Evolutionary conservation across 2,329 filamentous ascomycete genomes (phyloP), one percentile per base, ranked within the genome.

Genomic region (Bipolaris oryzae): DNA sequence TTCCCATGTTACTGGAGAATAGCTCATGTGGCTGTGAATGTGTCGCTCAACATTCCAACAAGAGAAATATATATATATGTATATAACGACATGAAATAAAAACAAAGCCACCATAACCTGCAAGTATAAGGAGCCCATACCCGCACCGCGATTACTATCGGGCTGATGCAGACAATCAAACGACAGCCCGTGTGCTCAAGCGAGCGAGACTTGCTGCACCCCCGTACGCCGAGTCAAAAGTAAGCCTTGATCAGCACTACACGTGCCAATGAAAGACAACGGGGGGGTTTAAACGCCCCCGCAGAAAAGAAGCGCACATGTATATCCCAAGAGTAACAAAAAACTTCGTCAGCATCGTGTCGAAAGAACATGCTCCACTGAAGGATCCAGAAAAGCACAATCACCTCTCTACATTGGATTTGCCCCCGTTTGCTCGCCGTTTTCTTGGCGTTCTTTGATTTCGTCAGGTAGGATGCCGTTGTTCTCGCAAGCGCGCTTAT

Each of bases 401-500:
- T 39, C 18, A n/a, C 13, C 11, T 15, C 16, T 25, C 44, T 57
- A 53, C 46, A 64, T 59, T 15, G 58, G 73, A 61, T 69, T 74
- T 16, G 73, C 67, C 5, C 73, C 74, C 16, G 73, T 74, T 38
- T 74, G 70, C 39, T 76, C 73, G 41, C 63, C 69, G 31, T 74
- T 76, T 53, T 76, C 73, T 51, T 76, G 71, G 33, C 74, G 73
- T 57, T 77, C 72, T 55, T 77, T 76, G 62, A 76, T 74, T 60
- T 77, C 76, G 15, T 76, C 73, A 1, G 75, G 75, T 9, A 76
- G 65, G 31, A 77, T 76, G 51, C 75, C 75, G n/a, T 72, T 70
- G 47, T 75, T 73, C 38, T 77, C 74, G 51, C 75, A 78, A 0
- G 76, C 74, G 21, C 73, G 73, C 80, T 92, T 93, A 88, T 90